Percentiles rank a stretch among this genome's conserved stretches.
These are phyloP conservation scores for Alternaria sp. DNA, from an alignment of 2,329 filamentous ascomycete genomes.

Conservation along the genomic window DNA sequence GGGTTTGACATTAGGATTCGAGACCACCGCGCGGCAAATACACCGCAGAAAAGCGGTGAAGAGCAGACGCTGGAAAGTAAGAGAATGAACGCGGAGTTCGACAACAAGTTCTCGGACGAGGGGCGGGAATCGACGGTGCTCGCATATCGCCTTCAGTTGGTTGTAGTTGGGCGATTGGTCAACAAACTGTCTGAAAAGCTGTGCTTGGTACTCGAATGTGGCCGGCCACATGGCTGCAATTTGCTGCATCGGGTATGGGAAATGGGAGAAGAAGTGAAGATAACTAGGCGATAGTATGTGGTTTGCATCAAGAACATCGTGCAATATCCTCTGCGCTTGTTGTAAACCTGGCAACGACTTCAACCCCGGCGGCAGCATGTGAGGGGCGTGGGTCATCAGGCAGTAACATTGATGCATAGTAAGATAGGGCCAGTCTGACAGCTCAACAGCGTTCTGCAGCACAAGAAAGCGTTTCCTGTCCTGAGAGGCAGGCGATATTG, in stretches of 20 bases:
- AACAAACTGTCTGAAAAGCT: slow-evolving; percentile 49
- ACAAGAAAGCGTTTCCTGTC: slow-evolving; percentile 27
- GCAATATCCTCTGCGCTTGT: slow-evolving; percentile 47
- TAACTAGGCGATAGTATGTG: slow-evolving; percentile 47
- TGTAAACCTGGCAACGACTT: slow-evolving; percentile 40
- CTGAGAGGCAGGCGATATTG: background rate
- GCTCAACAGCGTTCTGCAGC: slow-evolving; percentile 44
- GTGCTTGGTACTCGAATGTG: slow-evolving; percentile 42
- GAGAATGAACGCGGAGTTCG: slow-evolving; percentile 58
- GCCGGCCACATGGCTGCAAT: slow-evolving; percentile 32
- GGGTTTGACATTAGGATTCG: background rate
- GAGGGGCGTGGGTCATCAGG: slow-evolving; percentile 36
- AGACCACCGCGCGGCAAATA: slow-evolving; percentile 41
- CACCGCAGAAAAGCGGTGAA: slow-evolving; percentile 59
- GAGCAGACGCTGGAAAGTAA: slow-evolving; percentile 60
- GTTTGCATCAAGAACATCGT: slow-evolving; percentile 56
- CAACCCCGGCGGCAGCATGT: slow-evolving; percentile 47
- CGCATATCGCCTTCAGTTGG: slow-evolving; percentile 22
- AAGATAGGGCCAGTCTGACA: slow-evolving; percentile 37
- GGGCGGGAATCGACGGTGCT: slow-evolving; percentile 55
- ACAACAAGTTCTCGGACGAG: slow-evolving; percentile 62
- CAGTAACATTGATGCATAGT: slow-evolving; percentile 42
- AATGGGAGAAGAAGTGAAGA: slow-evolving; percentile 55
- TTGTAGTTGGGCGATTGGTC: slow-evolving; percentile 40
- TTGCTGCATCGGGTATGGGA: slow-evolving; percentile 50